Evolutionary conservation across 495 filamentous ascomycete genomes (phyloP), one percentile per base, ranked within the genome.

Genomic region (Letharia lupina): DNA sequence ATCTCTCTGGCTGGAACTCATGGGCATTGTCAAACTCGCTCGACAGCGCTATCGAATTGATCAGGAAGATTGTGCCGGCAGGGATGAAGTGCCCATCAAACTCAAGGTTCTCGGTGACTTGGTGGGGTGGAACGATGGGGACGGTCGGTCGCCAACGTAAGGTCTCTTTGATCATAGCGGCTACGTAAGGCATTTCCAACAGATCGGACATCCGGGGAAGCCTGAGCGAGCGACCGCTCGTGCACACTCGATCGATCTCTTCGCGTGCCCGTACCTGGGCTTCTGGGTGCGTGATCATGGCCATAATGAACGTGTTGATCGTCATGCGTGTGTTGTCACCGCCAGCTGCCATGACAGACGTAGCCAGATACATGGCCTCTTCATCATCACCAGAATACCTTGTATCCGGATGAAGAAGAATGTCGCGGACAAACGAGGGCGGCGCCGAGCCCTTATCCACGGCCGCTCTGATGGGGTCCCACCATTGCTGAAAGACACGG

Each of bases 11-110:
- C 11, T 61, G 57, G 66, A 83, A 82, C 1, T 60, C 39, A 11
- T 70, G 45, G 8, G 75, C 69, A 41, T 77, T 67, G 33, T 72
- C 69, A 37, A 73, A 72, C 33, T 73, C 67, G 39, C 76, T 65
- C 58, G 75, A 63, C 20, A 77, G 63, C 18, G 73, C 71, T 54
- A 76, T 73, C 10, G 63, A 68, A 61, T 77, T 74, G 56, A 76
- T 68, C 69, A 81, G 66, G 73, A 80, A 66, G 64, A 67, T 68
- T 2, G 77, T 77, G 35, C 81, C 81, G 12, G 74, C 73, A 6
- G 80, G 79, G 65, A 85, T 79, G 28, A 65, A 62, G 62, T 82
- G 81, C 16, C 78, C 79, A 57, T 82, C 81, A 63, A 80, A 83
- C 59, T 82, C 78, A 69, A 83, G 73, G 60, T 84, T 78, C 48